These are phyloP conservation scores for Pseudotsuga menziesii DNA, from an alignment of 75 land plant genomes.

Conservation along the genomic window DNA sequence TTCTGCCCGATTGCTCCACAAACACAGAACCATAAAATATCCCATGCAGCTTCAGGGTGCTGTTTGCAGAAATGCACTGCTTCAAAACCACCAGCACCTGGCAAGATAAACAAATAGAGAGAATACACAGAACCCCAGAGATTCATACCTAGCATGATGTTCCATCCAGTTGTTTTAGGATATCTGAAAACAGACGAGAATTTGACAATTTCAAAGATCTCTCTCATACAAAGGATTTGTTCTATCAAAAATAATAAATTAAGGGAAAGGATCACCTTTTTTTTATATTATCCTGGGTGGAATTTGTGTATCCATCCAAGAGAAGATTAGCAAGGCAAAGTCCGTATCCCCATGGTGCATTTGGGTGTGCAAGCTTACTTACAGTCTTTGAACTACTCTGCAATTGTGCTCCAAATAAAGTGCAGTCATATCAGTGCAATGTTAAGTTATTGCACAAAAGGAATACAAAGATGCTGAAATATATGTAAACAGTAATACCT, in stretches of 20 bases:
- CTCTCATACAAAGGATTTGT: background rate
- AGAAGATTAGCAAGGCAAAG: conserved; percentile 82
- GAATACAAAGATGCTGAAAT: no score
- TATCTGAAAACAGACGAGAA: conserved; percentile 42
- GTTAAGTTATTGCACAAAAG: no score
- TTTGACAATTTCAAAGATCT: no score
- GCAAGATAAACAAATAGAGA: conserved; percentile 83
- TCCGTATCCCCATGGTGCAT: conserved; percentile 90
- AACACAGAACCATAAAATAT: conserved; percentile 82
- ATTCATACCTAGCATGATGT: conserved; percentile 99
- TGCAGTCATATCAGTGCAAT: no score
- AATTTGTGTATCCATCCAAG: conserved; percentile 98
- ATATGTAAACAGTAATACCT: conserved; percentile 56
- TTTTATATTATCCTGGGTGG: conserved; percentile 91
- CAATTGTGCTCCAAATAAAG: background rate
- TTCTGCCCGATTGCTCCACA: conserved; percentile 99
- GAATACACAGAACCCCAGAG: conserved; percentile 88
- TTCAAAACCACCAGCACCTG: conserved; percentile 68
- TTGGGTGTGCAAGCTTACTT: conserved; percentile 89
- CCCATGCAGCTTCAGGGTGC: conserved; percentile 98
- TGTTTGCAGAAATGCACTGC: conserved; percentile 77
- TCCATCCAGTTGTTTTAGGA: conserved; percentile 94
- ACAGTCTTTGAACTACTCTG: conserved; percentile 82
- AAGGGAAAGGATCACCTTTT: conserved; percentile 37
- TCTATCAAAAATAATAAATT: background rate